Base-by-base conservation (phyloP, 441 rosid species). In the Croton laevigatus region DNA sequence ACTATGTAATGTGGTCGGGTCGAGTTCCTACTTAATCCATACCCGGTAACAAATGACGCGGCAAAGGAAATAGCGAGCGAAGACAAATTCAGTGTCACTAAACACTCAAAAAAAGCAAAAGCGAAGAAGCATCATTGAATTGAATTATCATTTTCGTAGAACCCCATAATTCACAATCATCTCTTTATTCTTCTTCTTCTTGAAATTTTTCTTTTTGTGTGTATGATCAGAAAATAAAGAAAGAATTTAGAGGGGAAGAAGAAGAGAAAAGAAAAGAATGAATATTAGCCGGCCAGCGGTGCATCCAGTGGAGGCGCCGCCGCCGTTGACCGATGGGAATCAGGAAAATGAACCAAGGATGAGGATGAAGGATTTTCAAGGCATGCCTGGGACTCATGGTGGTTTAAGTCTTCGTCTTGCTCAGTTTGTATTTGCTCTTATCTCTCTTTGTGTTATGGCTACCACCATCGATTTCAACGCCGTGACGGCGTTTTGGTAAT, bases 341-440 rank as follows among this genome's bases (percentile, higher is more conserved):
- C 80, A 53, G 49, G 32, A 27, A 27, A 80, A 78, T 66, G 80
- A 79, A 40, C 89, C 87, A 3, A 80, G 86, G 59, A 81, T 80
- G 68, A 85, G 94, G 82, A 88, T 93, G 98, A 89, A 84, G 75
- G 89, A 89, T 73, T 68, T 87, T 16, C 96, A 91, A 55, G 96
- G 97, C 42, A 89, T 88, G 96, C 91, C 97, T 4, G 98, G 98
- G 62, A 93, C 96, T 8, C 73, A 73, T 55, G 98, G 94, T 7
- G 91, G 97, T 49, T 87, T 91, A 19, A 53, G 79, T 65, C 86
- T 91, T 65, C 92, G 97, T 17, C 81, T 88, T 80, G 70, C 54
- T 45, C 97, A 89, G 75, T 84, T 87, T 76, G 63, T 78, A 22
- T 85, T 89, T 34, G 88, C 90, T 49, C 62, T 77, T 45, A 73